Evolutionary conservation across 495 filamentous ascomycete species (phyloP), one percentile per base, ranked within the genome.

Genomic region (Poronia punctata): DNA sequence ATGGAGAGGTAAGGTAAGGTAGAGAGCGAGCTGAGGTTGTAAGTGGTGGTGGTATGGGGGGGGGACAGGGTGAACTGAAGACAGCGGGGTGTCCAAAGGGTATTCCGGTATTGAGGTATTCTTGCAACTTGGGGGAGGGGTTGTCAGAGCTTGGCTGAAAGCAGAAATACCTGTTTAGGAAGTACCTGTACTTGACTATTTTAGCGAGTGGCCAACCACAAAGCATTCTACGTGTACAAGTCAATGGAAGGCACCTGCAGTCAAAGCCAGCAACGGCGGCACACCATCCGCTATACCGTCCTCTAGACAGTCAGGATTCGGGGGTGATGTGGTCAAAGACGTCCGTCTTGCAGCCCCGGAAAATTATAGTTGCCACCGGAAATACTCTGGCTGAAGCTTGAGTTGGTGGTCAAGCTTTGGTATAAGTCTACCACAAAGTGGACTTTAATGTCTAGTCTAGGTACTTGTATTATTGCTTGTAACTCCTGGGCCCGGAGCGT

Each of bases 1-100:
- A 29, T 29, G 26, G 26, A 4, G 3, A 29, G 26, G 26, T 29
- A 29, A 11, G 26, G 10, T 11, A 29, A 49, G 54, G 57, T 49
- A 52, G 54, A 35, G 41, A 46, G 52, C 37, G 54, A 51, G 56
- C 39, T 38, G 54, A 43, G 56, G 36, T 50, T 45, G 40, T 39
- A 41, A 42, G 54, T 52, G 49, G 52, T 46, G 42, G 38, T 39
- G 28, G 44, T 50, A 41, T 25, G 48, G 23, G 47, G 7, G 19
- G n/a, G 45, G 42, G 45, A 32, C 37, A 42, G 41, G 37, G 42
- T 35, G 43, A 42, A 14, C 18, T 21, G 17, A 6, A 31, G 26
- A 17, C 35, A 48, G 39, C 20, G 27, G 28, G 43, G 29, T 15
- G 29, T 11, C 18, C 12, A 25, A 22, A 30, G 23, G 40, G 32